A percentile compares a stretch with the other conserved stretches of the same genome.
phyloP scores from a whole-genome alignment of 169 alveolate genomes.

The Plasmodium gaboni region DNA sequence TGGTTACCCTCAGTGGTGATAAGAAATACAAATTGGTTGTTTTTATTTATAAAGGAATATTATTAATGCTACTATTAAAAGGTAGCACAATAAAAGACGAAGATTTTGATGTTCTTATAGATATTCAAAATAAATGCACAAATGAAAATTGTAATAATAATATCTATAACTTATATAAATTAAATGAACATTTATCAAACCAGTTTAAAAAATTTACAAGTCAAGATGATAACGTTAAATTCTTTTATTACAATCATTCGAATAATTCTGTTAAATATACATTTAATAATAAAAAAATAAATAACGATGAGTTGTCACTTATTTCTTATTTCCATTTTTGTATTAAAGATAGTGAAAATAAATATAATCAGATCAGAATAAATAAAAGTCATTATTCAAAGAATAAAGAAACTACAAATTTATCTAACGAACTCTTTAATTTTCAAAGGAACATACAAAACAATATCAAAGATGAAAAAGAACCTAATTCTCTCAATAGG shows the following conservation, averaged over 20 bases:
- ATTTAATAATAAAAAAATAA: constrained; percentile 52
- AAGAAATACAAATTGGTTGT: constrained; percentile 57
- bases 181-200: constrained; percentile 23
- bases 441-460: constrained; percentile 3
- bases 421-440: constrained; percentile 36
- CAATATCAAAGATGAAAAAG: background rate
- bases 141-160: constrained; percentile 36
- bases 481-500: too few relatives aligned
- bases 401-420: constrained; percentile 17
- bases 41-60: constrained; percentile 47
- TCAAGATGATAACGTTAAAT: constrained; percentile 41
- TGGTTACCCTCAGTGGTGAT: constrained; percentile 29
- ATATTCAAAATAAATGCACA: constrained; percentile 62
- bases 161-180: constrained; percentile 18
- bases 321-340: constrained; percentile 37
- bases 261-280: constrained; percentile 45
- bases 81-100: constrained; percentile 64
- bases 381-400: constrained; percentile 14
- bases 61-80: constrained; percentile 34
- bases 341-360: constrained; percentile 16
- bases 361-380: constrained; percentile 19
- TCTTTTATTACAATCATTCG: constrained; percentile 26
- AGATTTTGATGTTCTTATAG: constrained; percentile 52
- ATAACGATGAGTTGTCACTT: constrained; percentile 30
- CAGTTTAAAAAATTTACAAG: constrained; percentile 38